Base-by-base conservation (phyloP, 2,329 filamentous ascomycete species). In the Diaporthe sp. region DNA sequence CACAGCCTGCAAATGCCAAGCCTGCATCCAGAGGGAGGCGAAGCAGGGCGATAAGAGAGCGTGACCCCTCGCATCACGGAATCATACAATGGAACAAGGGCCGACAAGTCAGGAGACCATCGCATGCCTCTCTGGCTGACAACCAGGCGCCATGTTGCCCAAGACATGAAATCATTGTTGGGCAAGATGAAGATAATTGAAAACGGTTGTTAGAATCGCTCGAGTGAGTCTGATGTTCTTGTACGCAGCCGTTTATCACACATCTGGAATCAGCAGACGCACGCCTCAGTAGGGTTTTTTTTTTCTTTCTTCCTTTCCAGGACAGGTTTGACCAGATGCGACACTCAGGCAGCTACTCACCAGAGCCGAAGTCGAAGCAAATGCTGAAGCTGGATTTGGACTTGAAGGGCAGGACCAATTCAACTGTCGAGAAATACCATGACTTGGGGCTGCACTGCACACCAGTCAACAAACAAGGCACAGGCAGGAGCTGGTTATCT, bases 1-100 rank as follows among this genome's bases (percentile, higher is more conserved):
- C 46, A 68, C 46, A 53, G 65, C 65, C 65, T 53, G 65, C 31
- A 22, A 46, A 8, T 53, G 65, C 31, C 31, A 46, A 8, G 12
- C 31, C 22, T 51, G 62, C 44, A 25, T 34, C 46, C 62, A 67
- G 44, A 22, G 17, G 17, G 28, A 37, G 46, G 44, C 62, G 31
- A 68, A 46, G 62, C 25, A 34, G 31, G 22, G 51, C 8, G 31
- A 25, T 9, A 25, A 9, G 17, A 53, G 31, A 53, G 7, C 7
- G 4, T 51, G 44, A 25, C 61, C 44, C 13, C 12, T 51, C 37
- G 61, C 28, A 37, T 37, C 19, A 17, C 8, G 12, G 49, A 12
- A 25, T 53, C 25, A 55, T 55, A 10, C 1, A 28, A 55, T 31
- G 13, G 25, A 17, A 17, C 53, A 31, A 31, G 25, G 53, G 15